phyloP scores from a whole-genome alignment of 2,329 filamentous ascomycete species.

The Raffaelea deltoideospora region DNA sequence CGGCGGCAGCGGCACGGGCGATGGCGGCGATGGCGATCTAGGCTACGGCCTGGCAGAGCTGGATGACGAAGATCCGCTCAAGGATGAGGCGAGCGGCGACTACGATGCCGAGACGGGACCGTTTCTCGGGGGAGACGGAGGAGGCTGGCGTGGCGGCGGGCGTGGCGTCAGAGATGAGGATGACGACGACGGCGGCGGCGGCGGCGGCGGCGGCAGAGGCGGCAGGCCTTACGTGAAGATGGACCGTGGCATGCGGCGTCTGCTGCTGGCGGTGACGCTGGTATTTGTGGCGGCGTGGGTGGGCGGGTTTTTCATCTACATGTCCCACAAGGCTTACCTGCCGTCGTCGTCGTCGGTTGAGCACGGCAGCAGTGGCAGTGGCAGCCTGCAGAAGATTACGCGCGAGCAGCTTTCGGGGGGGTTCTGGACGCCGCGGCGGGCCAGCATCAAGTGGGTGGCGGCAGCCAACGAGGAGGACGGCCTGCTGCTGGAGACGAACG shows the following conservation, averaged over 20 bases:
- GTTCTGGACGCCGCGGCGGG: conserved; percentile 46
- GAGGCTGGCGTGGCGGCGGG: conserved; percentile 12
- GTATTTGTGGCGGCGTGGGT: conserved; percentile 55
- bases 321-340: conserved; percentile 51
- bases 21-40: conserved; percentile 9
- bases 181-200: conserved; percentile 11
- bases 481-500: conserved; percentile 58
- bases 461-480: conserved; percentile 69
- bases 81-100: conserved; percentile 19
- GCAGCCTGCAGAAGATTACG: conserved; percentile 57
- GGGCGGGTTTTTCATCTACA: conserved; percentile 49
- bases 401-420: conserved; percentile 55
- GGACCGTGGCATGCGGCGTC: conserved; percentile 49
- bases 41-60: conserved; percentile 19
- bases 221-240: conserved; percentile 32
- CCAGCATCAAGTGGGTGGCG: conserved; percentile 62
- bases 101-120: conserved; percentile 37
- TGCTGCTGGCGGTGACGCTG: conserved; percentile 43
- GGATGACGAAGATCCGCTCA: conserved; percentile 31
- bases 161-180: too few species aligned
- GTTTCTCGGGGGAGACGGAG: conserved; percentile 28
- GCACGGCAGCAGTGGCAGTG: conserved; percentile 40
- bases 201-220: conserved; percentile 11
- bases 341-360: too few species aligned
- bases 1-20: background rate